Conservation (phyloP, 202 grass and related monocot genomes). For the Hordeum pubiflorum region DNA sequence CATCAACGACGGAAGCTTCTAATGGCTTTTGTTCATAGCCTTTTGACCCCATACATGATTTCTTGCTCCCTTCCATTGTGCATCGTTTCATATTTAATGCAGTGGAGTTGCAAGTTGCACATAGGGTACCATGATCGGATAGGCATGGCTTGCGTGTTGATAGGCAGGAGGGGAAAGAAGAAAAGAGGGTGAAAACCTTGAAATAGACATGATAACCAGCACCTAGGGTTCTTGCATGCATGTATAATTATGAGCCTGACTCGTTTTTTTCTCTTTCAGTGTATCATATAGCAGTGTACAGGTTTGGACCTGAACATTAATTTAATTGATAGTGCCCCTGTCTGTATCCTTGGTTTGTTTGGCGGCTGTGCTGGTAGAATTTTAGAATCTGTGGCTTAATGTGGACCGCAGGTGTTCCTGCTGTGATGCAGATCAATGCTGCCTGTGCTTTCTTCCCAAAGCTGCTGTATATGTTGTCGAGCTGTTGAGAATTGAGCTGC, state of each 20-base stretch:
- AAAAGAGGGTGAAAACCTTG: constrained; percentile 35
- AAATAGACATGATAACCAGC: constrained; percentile 54
- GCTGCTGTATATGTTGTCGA: not conserved
- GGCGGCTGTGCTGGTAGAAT: constrained; percentile 6
- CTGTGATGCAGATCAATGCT: not conserved
- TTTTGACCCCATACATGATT: constrained; percentile 60
- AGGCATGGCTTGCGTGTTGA: constrained; percentile 32
- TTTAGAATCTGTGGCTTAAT: not conserved
- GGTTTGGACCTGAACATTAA: constrained; percentile 69
- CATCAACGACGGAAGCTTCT: constrained; percentile 26
- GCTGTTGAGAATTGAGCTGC: not conserved
- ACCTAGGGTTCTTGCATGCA: constrained; percentile 55
- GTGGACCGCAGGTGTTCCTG: not conserved
- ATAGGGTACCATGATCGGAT: constrained; percentile 30
- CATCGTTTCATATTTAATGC: constrained; percentile 40
- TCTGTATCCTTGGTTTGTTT: constrained; percentile 26
- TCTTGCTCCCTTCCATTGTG: constrained; percentile 44
- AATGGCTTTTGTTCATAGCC: constrained; percentile 61
- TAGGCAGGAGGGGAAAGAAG: constrained; percentile 31
- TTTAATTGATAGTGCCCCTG: constrained; percentile 55
- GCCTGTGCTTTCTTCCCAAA: not conserved
- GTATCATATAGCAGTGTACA: constrained; percentile 82
- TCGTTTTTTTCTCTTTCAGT: constrained; percentile 43
- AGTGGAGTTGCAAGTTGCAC: constrained; percentile 54
- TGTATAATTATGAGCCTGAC: constrained; percentile 83